phyloP scores from a whole-genome alignment of 2,329 filamentous ascomycete genomes.

The Monosporascus sp. region DNA sequence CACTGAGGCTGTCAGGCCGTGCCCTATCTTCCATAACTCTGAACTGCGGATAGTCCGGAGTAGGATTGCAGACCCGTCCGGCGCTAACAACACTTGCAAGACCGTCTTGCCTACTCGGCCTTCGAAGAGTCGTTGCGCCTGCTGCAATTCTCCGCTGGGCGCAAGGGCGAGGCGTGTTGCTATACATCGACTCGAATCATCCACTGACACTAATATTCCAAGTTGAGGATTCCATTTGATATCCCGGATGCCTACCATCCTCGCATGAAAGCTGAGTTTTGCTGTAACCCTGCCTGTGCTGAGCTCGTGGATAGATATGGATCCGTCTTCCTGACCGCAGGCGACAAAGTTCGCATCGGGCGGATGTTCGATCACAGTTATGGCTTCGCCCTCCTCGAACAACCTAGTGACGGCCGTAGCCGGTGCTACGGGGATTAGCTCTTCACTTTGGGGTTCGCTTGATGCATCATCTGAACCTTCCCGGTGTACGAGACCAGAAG shows the following conservation, averaged over 20 bases:
- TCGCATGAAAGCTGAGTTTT: slow-evolving; percentile 1
- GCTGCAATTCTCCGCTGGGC: neutral
- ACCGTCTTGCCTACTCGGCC: neutral
- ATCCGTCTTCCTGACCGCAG: slow-evolving; percentile 11
- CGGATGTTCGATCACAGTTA: neutral
- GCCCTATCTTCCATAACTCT: too few species aligned
- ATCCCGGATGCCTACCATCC: neutral
- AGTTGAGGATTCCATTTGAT: neutral
- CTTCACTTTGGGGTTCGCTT: slow-evolving; percentile 3
- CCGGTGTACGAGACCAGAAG: slow-evolving; percentile 11
- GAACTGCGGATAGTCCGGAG: too few species aligned
- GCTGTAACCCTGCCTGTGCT: slow-evolving; percentile 6
- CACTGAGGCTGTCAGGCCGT: too few species aligned
- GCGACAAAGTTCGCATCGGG: slow-evolving; percentile 1
- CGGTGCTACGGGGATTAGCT: neutral
- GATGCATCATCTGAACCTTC: slow-evolving; percentile 9
- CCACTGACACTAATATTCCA: neutral
- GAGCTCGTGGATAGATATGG: slow-evolving; percentile 11
- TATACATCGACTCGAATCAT: neutral
- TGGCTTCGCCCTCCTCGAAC: neutral
- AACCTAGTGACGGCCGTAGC: neutral
- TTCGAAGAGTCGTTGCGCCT: too few species aligned
- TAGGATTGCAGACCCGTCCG: too few species aligned
- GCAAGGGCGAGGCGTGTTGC: neutral
- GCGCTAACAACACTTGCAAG: neutral